phyloP scores from a whole-genome alignment of 2,329 filamentous ascomycete genomes.

The Gnomoniopsis sp. region DNA sequence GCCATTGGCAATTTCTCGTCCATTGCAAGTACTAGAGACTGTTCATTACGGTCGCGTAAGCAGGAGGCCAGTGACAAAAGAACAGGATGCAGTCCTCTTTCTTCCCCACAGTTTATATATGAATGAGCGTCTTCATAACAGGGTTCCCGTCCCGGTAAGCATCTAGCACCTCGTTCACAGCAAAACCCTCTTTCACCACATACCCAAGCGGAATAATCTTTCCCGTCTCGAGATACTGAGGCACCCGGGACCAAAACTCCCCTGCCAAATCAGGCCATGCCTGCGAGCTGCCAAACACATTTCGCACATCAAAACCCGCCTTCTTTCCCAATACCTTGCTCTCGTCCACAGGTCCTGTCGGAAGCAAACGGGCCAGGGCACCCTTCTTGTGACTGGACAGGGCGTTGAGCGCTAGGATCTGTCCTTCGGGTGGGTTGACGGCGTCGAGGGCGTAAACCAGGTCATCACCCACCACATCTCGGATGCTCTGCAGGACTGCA shows the following conservation, averaged over 20 bases:
- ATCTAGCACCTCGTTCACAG: slow-evolving; percentile 35
- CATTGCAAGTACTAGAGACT: too few species aligned
- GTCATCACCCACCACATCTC: slow-evolving; percentile 34
- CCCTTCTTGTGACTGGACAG: slow-evolving; percentile 34
- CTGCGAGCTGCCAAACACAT: slow-evolving; percentile 26
- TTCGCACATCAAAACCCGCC: slow-evolving; percentile 28
- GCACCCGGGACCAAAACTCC: slow-evolving; percentile 30
- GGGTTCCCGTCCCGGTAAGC: slow-evolving; percentile 32
- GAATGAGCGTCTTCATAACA: slow-evolving; percentile 21
- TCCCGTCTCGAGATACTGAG: slow-evolving; percentile 27
- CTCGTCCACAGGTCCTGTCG: slow-evolving; percentile 24
- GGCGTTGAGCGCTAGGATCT: slow-evolving; percentile 29
- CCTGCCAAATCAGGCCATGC: slow-evolving; percentile 25
- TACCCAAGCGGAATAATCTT: slow-evolving; percentile 29
- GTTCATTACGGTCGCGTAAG: too few species aligned
- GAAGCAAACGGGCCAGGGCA: slow-evolving; percentile 27
- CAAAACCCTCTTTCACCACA: slow-evolving; percentile 30
- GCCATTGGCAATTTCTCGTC: too few species aligned
- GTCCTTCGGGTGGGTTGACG: slow-evolving; percentile 24
- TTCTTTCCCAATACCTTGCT: slow-evolving; percentile 28
- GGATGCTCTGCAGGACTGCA: slow-evolving; percentile 29
- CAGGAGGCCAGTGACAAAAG: too few species aligned
- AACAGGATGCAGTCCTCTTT: background rate
- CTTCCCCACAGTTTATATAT: slow-evolving; percentile 2
- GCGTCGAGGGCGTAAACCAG: slow-evolving; percentile 36